A percentile compares a stretch with the other conserved stretches of the same genome.
Evolutionary conservation across 805 yeast genomes (phyloP).

Genomic region (Nakazawaea wyomingensis): DNA sequence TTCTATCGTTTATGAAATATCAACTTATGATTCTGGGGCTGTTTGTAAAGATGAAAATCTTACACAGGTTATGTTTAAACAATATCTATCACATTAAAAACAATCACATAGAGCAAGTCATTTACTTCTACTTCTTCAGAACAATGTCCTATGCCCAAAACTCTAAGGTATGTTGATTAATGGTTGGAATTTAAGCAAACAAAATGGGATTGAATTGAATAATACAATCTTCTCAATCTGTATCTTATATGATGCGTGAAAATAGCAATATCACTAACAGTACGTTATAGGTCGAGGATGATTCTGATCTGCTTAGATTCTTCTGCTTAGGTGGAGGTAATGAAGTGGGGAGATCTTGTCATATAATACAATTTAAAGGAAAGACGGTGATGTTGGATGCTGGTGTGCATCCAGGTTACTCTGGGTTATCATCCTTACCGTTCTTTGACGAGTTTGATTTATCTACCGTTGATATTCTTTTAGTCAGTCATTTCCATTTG

Average conservation of each 20-base stretch:
- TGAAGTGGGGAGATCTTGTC: slow-evolving; percentile 97
- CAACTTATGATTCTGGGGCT: too few relatives aligned
- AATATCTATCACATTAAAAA: too few relatives aligned
- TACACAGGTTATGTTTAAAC: too few relatives aligned
- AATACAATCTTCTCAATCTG: too few relatives aligned
- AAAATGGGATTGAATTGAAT: too few relatives aligned
- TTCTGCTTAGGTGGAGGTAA: slow-evolving; percentile 96
- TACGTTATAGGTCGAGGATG: slow-evolving; percentile 3
- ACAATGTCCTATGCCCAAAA: slow-evolving; percentile 2
- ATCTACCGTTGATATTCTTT: slow-evolving; percentile 75
- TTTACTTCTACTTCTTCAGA: background rate
- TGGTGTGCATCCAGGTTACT: slow-evolving; percentile 94
- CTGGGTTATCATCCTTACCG: slow-evolving; percentile 88
- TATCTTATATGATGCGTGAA: too few relatives aligned
- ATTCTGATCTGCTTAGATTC: slow-evolving; percentile 33
- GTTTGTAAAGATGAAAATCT: background rate
- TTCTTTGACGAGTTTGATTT: slow-evolving; percentile 94
- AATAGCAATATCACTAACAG: too few relatives aligned
- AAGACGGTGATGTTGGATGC: slow-evolving; percentile 97
- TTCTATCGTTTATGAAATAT: too few relatives aligned
- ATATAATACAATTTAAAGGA: slow-evolving; percentile 85
- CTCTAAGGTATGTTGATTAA: background rate
- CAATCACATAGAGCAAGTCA: too few relatives aligned
- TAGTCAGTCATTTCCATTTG: slow-evolving; percentile 92
- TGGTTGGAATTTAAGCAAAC: too few relatives aligned